Evolutionary conservation across 2,329 filamentous ascomycete species (phyloP).

Genomic region (Fusarium nurragi): DNA sequence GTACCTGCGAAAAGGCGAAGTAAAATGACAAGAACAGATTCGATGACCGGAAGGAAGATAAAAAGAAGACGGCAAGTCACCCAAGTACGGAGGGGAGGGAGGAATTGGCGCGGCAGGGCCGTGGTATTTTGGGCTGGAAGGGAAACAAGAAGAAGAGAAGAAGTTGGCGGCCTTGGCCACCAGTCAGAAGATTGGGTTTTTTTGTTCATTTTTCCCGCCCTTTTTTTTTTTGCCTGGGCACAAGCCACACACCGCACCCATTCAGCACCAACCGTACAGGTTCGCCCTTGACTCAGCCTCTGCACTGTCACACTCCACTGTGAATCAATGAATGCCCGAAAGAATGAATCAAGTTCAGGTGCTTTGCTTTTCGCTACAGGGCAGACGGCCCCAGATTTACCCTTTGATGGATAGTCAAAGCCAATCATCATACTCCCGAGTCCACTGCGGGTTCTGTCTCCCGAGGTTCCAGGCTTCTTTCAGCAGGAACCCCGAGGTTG

Average conservation of each 20-base stretch:
- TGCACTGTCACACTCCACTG: slow-evolving; percentile 18
- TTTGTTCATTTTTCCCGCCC: slow-evolving; percentile 35
- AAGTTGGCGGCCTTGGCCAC: slow-evolving; percentile 32
- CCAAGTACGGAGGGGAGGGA: slow-evolving; percentile 46
- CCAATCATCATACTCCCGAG: not conserved
- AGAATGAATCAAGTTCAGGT: not conserved
- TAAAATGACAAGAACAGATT: slow-evolving; percentile 49
- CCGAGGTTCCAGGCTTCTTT: slow-evolving; percentile 11
- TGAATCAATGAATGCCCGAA: not conserved
- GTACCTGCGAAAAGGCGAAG: slow-evolving; percentile 38
- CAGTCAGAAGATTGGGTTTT: slow-evolving; percentile 38
- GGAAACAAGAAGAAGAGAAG: slow-evolving; percentile 38
- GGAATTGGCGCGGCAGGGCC: slow-evolving; percentile 59
- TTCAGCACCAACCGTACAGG: slow-evolving; percentile 1
- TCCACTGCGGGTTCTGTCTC: not conserved
- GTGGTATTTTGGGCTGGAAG: slow-evolving; percentile 48
- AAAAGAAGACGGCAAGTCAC: slow-evolving; percentile 53
- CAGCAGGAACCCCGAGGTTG: slow-evolving; percentile 5
- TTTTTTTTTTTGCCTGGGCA: slow-evolving; percentile 20
- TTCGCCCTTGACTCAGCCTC: slow-evolving; percentile 30
- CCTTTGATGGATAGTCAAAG: not conserved
- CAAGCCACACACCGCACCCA: slow-evolving; percentile 30
- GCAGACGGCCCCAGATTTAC: slow-evolving; percentile 7
- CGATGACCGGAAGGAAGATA: slow-evolving; percentile 47
- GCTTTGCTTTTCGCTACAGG: not conserved